Evolutionary conservation across 2,329 filamentous ascomycete genomes (phyloP), one percentile per base, ranked within the genome.

Genomic region (Apiospora rasikravindrae): DNA sequence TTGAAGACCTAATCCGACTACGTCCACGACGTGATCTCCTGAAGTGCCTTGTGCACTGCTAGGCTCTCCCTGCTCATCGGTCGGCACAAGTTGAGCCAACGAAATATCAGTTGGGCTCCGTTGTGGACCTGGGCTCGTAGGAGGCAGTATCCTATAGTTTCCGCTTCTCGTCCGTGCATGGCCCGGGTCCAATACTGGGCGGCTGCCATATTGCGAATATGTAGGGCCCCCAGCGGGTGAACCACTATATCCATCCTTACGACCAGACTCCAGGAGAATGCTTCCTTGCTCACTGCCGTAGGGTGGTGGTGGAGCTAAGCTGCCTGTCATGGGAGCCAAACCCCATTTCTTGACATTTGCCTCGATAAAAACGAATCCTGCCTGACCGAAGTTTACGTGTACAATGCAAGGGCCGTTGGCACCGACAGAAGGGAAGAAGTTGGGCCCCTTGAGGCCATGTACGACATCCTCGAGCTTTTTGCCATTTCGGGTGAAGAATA

Each of bases 341-440:
- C 96, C 96, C 96, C 96, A 99, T 87, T 98, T 99, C 90, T 99
- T 99, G 73, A 99, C 96, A 79, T 99, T 99, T 74, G 96, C 96
- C 83, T 99, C 96, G 77, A 99, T 98, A 80, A 98, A 99, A 68
- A 99, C 96, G 80, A 98, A 99, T 45, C 96, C 96, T 79, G 96
- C 94, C 81, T 99, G 96, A 10, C 96, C 96, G 81, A 99, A 97
- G 82, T 99, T 99, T 80, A 98, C 96, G 81, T 99, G 96, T 1
- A 99, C 90, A 44, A 92, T 92, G 78, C 94, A 95, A 22, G 96
- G 96, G 0, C 96, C 96, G 80, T 96, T 98, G 72, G 96, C 95
- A 61, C 96, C 96, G n/a, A 99, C 90, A 0, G 96, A 96, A 0
- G 96, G 96, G 84, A 99, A 99, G 85, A 98, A 96, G 81, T 99